Conservation (phyloP, 78 protist genomes). For the Dictyostelium discoideum region dicty_2.7 NC_007090.3:4925501-4926000, state of each 20-base stretch:
- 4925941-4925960: slow-evolving; percentile 37
- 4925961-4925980: slow-evolving; percentile 37
- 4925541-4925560: background rate
- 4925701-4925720: background rate
- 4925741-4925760: slow-evolving; percentile 28
- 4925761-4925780: slow-evolving; percentile 9
- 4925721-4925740: slow-evolving; percentile 46
- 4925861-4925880: background rate
- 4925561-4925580: background rate
- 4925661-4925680: background rate
- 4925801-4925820: slow-evolving; percentile 45
- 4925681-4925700: background rate
- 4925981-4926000: slow-evolving; percentile 26
- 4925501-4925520: background rate
- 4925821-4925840: slow-evolving; percentile 54
- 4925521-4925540: background rate
- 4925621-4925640: background rate
- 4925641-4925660: background rate
- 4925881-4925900: slow-evolving; percentile 24
- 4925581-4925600: background rate
- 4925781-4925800: slow-evolving; percentile 29
- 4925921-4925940: slow-evolving; percentile 40
- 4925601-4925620: background rate
- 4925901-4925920: slow-evolving; percentile 59
- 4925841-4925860: slow-evolving; percentile 20